Percentiles rank a stretch among this genome's conserved stretches.
phyloP scores from a whole-genome alignment of 345 rosid genomes.

The Salix dunnii region DNA sequence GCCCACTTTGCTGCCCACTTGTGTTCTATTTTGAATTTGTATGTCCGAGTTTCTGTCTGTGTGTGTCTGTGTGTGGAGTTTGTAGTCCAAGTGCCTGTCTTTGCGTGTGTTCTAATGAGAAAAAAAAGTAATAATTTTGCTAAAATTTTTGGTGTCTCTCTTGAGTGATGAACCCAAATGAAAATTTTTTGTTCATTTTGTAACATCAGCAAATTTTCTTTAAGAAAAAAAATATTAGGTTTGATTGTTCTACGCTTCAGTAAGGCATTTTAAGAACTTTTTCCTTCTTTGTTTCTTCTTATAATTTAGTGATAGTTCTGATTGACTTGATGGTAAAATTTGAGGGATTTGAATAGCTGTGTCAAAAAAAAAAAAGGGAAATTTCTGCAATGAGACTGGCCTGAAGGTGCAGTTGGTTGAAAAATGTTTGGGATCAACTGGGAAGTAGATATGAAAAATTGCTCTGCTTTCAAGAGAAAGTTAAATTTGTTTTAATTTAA shows the following conservation, averaged over 20 bases:
- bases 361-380: not conserved
- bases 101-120: not conserved
- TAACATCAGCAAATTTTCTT: not conserved
- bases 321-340: not conserved
- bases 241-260: not conserved
- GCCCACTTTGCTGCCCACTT: not conserved
- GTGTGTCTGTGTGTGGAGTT: not conserved
- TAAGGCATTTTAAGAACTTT: not conserved
- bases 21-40: not conserved
- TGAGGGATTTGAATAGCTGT: not conserved
- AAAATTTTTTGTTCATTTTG: not conserved
- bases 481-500: no score
- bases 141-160: not conserved
- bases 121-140: not conserved
- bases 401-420: not conserved
- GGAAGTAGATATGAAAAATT: not conserved
- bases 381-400: not conserved
- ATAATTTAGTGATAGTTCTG: not conserved
- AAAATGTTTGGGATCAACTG: not conserved
- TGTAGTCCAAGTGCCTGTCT: not conserved
- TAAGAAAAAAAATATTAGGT: not conserved
- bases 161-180: not conserved
- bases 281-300: not conserved
- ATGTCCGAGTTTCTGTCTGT: not conserved
- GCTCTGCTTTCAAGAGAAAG: not conserved